Base-by-base conservation (phyloP, 2,329 filamentous ascomycete species). In the Talaromyces sp. region DNA sequence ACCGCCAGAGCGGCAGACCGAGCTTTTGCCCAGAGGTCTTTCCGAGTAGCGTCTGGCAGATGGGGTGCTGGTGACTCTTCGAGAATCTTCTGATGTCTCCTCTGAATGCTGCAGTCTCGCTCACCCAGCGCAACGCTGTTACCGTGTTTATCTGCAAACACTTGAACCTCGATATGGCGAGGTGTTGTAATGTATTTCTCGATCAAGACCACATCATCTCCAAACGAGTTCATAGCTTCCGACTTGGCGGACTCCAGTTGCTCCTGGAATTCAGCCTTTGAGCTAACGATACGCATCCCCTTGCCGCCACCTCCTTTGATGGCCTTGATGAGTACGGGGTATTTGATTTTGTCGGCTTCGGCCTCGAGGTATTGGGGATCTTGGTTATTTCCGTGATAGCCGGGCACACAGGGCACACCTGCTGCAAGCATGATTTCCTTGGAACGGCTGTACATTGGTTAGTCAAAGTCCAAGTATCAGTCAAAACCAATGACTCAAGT, bases 361-460 rank as follows among this genome's bases (percentile, higher is more conserved):
- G 79, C 76, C 50, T 90, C 81, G 24, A 88, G 76, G 54, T 81
- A 78, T 8, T 74, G 69, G 1, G 82, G 77, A 44, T 88, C 85
- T 75, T 99, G 94, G 47, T 96, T 90, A 1, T 80, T 66, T 16
- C 94, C 94, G 70, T 97, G 94, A 67, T 99, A 99, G 0, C 94
- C 94, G 0, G 94, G 94, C 44, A 99, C 94, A 66, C 94, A 97
- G 4, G 92, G 92, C 3, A 99, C 94, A 8, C 91, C 91, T n/a
- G 94, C 93, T 4, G 86, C 85, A 30, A 85, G 91, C 94, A 99
- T 97, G 68, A 99, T 97, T 70, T 96, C 89, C 74, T 99, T 99
- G 47, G 90, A 94, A 54, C 89, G 82, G 50, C 82, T 82, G 9
- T 5, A 1, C 4, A 6, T 44, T 7, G 39, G 52, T 64, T 35